phyloP scores from a whole-genome alignment of 2,329 filamentous ascomycete species.

The Didymella sp. region DNA sequence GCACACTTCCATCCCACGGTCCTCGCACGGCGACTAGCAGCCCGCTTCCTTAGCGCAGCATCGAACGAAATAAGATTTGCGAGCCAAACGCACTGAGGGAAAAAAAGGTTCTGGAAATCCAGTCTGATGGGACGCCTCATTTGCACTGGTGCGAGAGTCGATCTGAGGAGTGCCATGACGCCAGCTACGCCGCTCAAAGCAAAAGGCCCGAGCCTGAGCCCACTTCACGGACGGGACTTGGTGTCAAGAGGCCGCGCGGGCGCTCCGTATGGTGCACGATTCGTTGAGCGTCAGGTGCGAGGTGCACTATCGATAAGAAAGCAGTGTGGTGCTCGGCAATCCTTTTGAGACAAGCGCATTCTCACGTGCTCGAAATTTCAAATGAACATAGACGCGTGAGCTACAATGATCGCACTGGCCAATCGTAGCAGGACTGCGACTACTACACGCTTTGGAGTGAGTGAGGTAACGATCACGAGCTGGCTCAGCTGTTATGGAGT shows the following conservation, averaged over 20 bases:
- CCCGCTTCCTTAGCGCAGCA: conserved; percentile 9
- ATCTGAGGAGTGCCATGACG: conserved; percentile 7
- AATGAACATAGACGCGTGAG: neutral
- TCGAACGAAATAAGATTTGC: conserved; percentile 9
- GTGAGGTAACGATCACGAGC: neutral
- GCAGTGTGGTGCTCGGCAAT: neutral
- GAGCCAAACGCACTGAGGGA: neutral
- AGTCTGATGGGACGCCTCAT: conserved; percentile 12
- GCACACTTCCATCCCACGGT: conserved; percentile 3
- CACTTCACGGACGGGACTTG: conserved; percentile 1
- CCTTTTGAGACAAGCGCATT: neutral
- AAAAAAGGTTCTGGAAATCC: conserved; percentile 13
- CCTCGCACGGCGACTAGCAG: conserved; percentile 17
- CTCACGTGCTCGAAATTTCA: conserved; percentile 9
- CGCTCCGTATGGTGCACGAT: conserved; percentile 3
- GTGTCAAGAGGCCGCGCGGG: conserved; percentile 4
- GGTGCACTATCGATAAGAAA: conserved; percentile 5
- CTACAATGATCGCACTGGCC: conserved; percentile 1
- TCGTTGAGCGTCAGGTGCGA: neutral
- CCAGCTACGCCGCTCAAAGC: neutral
- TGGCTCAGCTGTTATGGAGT: conserved; percentile 22
- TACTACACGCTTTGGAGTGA: conserved; percentile 2
- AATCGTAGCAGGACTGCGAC: conserved; percentile 11
- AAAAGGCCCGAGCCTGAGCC: neutral
- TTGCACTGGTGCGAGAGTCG: neutral